phyloP scores from a whole-genome alignment of 345 rosid species.

The Populus simonii region DNA sequence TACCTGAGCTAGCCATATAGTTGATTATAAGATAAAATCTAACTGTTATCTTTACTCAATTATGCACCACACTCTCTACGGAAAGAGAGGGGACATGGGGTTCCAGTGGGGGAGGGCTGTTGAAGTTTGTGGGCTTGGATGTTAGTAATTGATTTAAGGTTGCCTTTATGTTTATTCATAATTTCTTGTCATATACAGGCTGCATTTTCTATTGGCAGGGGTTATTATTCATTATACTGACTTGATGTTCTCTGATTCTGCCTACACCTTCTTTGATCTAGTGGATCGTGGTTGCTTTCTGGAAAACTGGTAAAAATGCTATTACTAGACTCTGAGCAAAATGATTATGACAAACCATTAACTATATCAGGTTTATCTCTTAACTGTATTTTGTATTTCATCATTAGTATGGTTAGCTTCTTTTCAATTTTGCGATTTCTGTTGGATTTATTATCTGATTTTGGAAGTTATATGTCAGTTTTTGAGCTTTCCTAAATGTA shows the following conservation, averaged over 20 bases:
- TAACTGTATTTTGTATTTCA: slow-evolving; percentile 8
- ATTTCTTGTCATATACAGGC: neutral
- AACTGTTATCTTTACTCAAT: too few relatives aligned
- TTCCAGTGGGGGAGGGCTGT: neutral
- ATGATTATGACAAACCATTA: slow-evolving; percentile 60
- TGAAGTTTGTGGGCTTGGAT: neutral
- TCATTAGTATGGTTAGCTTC: slow-evolving; percentile 8
- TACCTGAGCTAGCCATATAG: too few relatives aligned
- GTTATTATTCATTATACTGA: neutral
- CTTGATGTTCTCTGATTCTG: slow-evolving; percentile 2
- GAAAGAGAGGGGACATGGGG: too few relatives aligned
- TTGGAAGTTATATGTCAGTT: neutral
- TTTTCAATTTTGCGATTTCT: neutral
- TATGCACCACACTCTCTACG: too few relatives aligned
- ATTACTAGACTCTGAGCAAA: slow-evolving; percentile 71
- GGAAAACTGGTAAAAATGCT: slow-evolving; percentile 86
- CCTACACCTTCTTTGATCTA: slow-evolving; percentile 12
- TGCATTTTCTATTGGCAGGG: neutral
- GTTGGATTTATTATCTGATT: neutral
- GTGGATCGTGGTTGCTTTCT: slow-evolving; percentile 83
- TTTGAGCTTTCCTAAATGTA: neutral
- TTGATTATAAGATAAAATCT: too few relatives aligned
- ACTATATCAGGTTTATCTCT: slow-evolving; percentile 63
- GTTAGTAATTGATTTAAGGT: neutral
- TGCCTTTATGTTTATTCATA: neutral